Conservation (phyloP, 1,284 basidiomycete genomes). For the Apiotrichum sp. region DNA sequence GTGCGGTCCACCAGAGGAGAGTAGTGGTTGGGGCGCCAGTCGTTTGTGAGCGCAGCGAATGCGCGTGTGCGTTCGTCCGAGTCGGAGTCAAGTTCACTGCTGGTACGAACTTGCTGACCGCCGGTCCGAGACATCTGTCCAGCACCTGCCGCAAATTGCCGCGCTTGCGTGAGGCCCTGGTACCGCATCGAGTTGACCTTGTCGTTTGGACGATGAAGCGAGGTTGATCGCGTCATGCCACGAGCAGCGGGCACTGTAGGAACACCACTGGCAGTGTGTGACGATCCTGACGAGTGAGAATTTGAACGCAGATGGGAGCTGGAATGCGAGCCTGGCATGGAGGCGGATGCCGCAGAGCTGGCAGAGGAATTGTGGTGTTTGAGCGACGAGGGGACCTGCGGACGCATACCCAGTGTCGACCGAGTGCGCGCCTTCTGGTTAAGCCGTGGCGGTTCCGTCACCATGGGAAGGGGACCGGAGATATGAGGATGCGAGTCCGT, state of each 20-base stretch:
- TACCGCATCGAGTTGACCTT: conserved; percentile 3
- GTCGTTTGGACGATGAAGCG: conserved; percentile 3
- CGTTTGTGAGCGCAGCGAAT: conserved; percentile 33
- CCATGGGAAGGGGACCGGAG: conserved; percentile 21
- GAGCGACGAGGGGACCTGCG: not conserved
- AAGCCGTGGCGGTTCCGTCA: conserved; percentile 4
- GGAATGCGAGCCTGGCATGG: not conserved
- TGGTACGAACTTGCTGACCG: not conserved
- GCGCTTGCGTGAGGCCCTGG: conserved; percentile 9
- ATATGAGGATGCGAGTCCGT: conserved; percentile 20
- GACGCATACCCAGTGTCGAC: not conserved
- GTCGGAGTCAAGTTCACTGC: conserved; percentile 30
- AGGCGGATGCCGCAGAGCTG: not conserved
- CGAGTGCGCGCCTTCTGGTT: not conserved
- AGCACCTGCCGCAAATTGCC: not conserved
- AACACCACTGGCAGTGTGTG: too few species aligned
- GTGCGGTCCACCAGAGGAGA: too few species aligned
- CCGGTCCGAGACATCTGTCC: not conserved
- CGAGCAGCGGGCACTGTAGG: not conserved
- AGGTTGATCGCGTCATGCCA: not conserved
- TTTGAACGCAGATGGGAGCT: too few species aligned
- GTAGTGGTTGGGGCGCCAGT: conserved; percentile 19
- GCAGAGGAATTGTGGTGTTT: not conserved
- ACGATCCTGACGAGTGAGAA: too few species aligned
- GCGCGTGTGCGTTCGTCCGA: conserved; percentile 17